phyloP scores from a whole-genome alignment of 2,329 filamentous ascomycete genomes.

The Taxawa tesnikishii region DNA sequence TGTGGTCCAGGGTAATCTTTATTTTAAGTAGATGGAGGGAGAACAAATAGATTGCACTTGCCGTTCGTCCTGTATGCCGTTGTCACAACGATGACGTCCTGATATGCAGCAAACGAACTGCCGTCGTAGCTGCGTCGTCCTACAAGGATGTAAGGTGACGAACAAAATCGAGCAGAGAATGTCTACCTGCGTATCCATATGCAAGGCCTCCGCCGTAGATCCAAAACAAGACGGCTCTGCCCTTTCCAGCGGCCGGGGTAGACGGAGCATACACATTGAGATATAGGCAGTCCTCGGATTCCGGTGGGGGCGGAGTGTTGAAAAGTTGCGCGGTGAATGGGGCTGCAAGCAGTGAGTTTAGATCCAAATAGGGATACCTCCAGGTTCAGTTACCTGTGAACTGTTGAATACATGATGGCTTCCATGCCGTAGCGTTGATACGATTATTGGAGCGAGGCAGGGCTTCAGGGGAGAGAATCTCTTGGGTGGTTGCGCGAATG shows the following conservation, averaged over 20 bases:
- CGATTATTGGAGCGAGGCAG: background rate
- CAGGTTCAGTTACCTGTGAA: constrained; percentile 9
- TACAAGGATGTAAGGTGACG: too few species aligned
- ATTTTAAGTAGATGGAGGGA: too few species aligned
- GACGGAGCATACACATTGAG: constrained; percentile 21
- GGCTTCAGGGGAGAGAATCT: constrained; percentile 17
- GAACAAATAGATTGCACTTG: too few species aligned
- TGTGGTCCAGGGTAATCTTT: too few species aligned
- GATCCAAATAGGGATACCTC: constrained; percentile 5
- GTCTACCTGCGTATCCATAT: constrained; percentile 20
- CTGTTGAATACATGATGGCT: constrained; percentile 21
- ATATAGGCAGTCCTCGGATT: constrained; percentile 23
- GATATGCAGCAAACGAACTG: constrained; percentile 19
- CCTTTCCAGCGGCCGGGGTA: constrained; percentile 14
- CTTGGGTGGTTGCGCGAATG: constrained; percentile 20
- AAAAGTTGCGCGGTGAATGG: constrained; percentile 18
- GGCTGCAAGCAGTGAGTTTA: constrained; percentile 15
- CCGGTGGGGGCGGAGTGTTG: constrained; percentile 18
- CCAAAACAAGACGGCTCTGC: constrained; percentile 21
- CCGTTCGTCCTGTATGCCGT: constrained; percentile 22
- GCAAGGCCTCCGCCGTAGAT: constrained; percentile 20
- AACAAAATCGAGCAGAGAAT: too few species aligned
- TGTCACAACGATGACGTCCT: constrained; percentile 22
- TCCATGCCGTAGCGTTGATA: constrained; percentile 18
- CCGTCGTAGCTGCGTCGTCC: constrained; percentile 19